phyloP scores from a whole-genome alignment of 2,329 filamentous ascomycete genomes.

The Aspergillus sp. region DNA sequence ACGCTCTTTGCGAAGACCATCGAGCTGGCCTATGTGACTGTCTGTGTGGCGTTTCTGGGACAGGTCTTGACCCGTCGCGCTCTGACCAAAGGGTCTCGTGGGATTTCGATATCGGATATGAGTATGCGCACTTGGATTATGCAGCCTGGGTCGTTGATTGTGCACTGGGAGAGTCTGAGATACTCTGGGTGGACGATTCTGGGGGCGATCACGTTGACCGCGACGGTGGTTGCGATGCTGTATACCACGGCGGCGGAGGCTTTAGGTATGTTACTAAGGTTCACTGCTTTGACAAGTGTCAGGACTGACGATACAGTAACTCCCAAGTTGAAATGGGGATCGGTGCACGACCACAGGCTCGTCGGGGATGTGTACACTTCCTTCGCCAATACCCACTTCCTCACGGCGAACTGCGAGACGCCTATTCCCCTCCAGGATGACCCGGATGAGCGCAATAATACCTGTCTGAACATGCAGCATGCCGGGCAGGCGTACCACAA shows the following conservation, averaged over 20 bases:
- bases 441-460: conserved; percentile 42
- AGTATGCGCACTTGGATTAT: conserved; percentile 75
- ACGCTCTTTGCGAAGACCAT: conserved; percentile 73
- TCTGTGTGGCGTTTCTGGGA: conserved; percentile 72
- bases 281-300: too few relatives aligned
- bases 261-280: conserved; percentile 44
- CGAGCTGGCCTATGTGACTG: conserved; percentile 74
- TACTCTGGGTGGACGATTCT: conserved; percentile 65
- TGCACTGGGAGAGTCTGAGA: conserved; percentile 64
- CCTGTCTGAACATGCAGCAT: conserved; percentile 69
- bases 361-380: conserved; percentile 58
- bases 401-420: conserved; percentile 58
- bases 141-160: conserved; percentile 71
- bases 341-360: conserved; percentile 51
- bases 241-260: conserved; percentile 77
- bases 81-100: conserved; percentile 58
- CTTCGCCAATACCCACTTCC: conserved; percentile 64
- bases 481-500: conserved; percentile 70
- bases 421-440: conserved; percentile 55
- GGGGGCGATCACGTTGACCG: conserved; percentile 63
- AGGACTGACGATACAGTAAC: conserved; percentile 49
- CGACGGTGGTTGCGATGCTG: conserved; percentile 65
- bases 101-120: conserved; percentile 73
- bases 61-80: conserved; percentile 72
- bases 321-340: conserved; percentile 65